These are phyloP conservation scores for Penicillium flavigenum DNA, from an alignment of 495 filamentous ascomycete species.

Conservation along the genomic window DNA sequence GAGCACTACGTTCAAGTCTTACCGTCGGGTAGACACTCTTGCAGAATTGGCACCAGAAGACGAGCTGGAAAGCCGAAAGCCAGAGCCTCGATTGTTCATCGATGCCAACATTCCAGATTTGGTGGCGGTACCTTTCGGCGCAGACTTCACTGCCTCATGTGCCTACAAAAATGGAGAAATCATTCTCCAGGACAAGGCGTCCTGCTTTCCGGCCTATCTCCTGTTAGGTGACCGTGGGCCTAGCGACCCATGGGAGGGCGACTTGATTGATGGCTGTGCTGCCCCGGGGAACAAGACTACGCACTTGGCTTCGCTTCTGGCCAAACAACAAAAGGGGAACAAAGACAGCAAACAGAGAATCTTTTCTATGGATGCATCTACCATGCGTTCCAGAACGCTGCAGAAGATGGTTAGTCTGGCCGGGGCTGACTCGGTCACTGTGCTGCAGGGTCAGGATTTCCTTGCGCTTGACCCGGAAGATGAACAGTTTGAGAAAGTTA, in stretches of 20 bases:
- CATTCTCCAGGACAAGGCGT: slow-evolving; percentile 94
- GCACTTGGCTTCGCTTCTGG: slow-evolving; percentile 75
- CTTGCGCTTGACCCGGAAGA: slow-evolving; percentile 65
- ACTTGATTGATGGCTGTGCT: slow-evolving; percentile 85
- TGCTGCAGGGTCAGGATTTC: slow-evolving; percentile 76
- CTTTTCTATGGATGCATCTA: slow-evolving; percentile 46
- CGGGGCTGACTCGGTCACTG: slow-evolving; percentile 61
- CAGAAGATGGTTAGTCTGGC: slow-evolving; percentile 80
- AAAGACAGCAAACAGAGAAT: slow-evolving; percentile 30
- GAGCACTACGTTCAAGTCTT: slow-evolving; percentile 63
- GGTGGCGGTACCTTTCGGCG: slow-evolving; percentile 67
- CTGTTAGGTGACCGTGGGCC: slow-evolving; percentile 51
- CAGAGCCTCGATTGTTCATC: slow-evolving; percentile 49
- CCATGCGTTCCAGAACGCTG: slow-evolving; percentile 63
- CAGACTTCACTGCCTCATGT: slow-evolving; percentile 64
- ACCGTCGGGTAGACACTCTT: slow-evolving; percentile 50
- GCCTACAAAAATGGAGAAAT: slow-evolving; percentile 75
- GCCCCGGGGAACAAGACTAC: slow-evolving; percentile 98
- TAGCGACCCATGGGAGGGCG: slow-evolving; percentile 48
- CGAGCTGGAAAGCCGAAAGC: slow-evolving; percentile 27
- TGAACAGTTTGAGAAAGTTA: slow-evolving; percentile 55
- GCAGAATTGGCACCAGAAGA: slow-evolving; percentile 32
- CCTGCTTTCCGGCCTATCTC: slow-evolving; percentile 90
- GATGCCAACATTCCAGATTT: slow-evolving; percentile 82
- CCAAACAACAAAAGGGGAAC: slow-evolving; percentile 32